Conservation (phyloP, 176 grass and related monocot genomes). For the Oryza australiensis region DNA sequence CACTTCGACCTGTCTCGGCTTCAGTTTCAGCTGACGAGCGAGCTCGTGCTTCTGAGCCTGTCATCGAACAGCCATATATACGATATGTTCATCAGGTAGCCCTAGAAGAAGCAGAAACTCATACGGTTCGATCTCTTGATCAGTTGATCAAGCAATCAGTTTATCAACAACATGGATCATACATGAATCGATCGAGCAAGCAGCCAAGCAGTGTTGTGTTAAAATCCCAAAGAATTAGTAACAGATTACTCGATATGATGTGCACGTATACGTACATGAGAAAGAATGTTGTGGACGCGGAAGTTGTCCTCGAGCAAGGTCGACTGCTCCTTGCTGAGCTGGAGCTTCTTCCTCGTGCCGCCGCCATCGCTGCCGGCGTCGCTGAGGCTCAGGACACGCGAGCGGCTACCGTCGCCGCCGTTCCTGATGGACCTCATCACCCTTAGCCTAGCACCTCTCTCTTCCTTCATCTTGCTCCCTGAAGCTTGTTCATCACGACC, state of each 20-base stretch:
- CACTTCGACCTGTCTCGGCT: slow-evolving; percentile 74
- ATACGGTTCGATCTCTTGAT: background rate
- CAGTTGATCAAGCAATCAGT: background rate
- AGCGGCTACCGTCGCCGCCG: background rate
- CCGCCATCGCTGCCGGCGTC: background rate
- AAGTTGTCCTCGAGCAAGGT: slow-evolving; percentile 65
- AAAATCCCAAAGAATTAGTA: background rate
- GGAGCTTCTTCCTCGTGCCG: slow-evolving; percentile 61
- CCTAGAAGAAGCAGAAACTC: slow-evolving; percentile 7
- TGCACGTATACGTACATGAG: slow-evolving; percentile 39
- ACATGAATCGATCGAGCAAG: background rate
- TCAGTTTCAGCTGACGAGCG: slow-evolving; percentile 59
- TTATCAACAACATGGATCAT: background rate
- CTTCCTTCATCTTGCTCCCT: slow-evolving; percentile 8
- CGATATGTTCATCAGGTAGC: background rate
- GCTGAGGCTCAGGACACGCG: slow-evolving; percentile 12
- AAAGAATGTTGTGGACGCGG: slow-evolving; percentile 53
- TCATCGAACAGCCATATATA: background rate
- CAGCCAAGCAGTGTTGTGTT: too few relatives aligned
- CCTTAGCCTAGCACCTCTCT: background rate
- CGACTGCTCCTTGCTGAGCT: slow-evolving; percentile 64
- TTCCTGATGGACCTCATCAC: background rate
- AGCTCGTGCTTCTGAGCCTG: slow-evolving; percentile 73
- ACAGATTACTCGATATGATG: background rate
- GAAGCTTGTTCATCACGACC: background rate